Conservation (phyloP, 164 flowering plant species). For the Warburgia ugandensis region DNA sequence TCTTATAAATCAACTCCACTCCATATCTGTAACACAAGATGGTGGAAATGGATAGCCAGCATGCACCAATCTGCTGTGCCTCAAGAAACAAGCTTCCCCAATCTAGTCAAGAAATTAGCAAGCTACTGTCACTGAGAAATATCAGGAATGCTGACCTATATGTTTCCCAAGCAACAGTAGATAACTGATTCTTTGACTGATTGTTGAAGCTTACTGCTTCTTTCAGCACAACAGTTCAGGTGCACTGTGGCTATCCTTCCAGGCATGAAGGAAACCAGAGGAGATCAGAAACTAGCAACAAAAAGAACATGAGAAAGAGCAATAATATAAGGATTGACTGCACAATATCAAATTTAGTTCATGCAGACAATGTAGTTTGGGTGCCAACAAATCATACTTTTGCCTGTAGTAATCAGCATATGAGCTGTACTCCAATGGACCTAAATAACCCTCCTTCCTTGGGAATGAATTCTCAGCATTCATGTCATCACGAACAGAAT, state of each 20-base stretch:
- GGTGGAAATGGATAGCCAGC: conserved; percentile 35
- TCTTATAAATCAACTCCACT: conserved; percentile 65
- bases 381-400: conserved; percentile 46
- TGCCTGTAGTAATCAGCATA: conserved; percentile 94
- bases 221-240: conserved; percentile 42
- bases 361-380: not conserved
- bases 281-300: conserved; percentile 2
- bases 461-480: conserved; percentile 93
- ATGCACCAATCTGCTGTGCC: conserved; percentile 41
- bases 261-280: conserved; percentile 8
- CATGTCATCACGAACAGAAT: conserved; percentile 81
- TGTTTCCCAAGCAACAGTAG: conserved; percentile 21
- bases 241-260: conserved; percentile 37
- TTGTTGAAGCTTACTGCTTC: conserved; percentile 22
- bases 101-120: conserved; percentile 24
- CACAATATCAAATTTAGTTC: not conserved
- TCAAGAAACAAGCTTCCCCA: conserved; percentile 35
- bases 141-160: not conserved
- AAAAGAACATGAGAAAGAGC: not conserved
- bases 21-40: conserved; percentile 60
- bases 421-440: conserved; percentile 93
- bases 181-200: conserved; percentile 21
- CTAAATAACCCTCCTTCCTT: conserved; percentile 97
- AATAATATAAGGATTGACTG: not conserved
- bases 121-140: conserved; percentile 21